Conservation (phyloP, 495 filamentous ascomycete genomes). For the Xylaria acuta region DNA sequence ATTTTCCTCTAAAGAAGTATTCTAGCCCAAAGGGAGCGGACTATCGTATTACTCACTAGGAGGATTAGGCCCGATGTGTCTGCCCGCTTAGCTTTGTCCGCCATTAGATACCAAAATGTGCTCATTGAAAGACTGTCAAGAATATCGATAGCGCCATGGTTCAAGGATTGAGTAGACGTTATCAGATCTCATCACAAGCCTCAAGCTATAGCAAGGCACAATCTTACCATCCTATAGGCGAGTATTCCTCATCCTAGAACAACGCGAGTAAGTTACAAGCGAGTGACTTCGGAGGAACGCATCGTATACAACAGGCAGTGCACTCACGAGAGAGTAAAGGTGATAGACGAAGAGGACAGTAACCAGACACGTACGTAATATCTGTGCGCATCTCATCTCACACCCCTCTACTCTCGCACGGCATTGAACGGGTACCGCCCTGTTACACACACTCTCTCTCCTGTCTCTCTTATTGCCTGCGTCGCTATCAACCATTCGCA, state of each 20-base stretch:
- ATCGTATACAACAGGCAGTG: background rate
- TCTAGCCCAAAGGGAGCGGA: background rate
- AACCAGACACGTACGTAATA: background rate
- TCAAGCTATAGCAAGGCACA: background rate
- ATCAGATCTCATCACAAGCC: background rate
- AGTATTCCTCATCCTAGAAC: background rate
- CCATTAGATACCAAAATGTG: background rate
- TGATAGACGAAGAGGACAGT: background rate
- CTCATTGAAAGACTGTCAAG: background rate
- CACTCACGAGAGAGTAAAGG: background rate
- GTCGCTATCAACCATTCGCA: background rate
- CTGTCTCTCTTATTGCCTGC: background rate
- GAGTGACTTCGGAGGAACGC: constrained; percentile 12
- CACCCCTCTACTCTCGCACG: background rate
- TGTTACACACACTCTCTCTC: background rate
- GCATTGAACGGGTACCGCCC: background rate
- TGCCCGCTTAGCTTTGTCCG: background rate
- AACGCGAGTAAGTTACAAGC: constrained; percentile 12
- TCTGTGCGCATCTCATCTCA: background rate
- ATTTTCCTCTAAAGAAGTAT: background rate
- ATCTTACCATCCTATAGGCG: background rate
- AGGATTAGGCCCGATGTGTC: background rate
- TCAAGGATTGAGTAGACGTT: background rate
- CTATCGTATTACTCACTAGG: background rate
- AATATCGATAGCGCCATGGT: background rate